Evolutionary conservation across 139 green algal genomes (phyloP).

Genomic region (Coelastrella sp.): DNA sequence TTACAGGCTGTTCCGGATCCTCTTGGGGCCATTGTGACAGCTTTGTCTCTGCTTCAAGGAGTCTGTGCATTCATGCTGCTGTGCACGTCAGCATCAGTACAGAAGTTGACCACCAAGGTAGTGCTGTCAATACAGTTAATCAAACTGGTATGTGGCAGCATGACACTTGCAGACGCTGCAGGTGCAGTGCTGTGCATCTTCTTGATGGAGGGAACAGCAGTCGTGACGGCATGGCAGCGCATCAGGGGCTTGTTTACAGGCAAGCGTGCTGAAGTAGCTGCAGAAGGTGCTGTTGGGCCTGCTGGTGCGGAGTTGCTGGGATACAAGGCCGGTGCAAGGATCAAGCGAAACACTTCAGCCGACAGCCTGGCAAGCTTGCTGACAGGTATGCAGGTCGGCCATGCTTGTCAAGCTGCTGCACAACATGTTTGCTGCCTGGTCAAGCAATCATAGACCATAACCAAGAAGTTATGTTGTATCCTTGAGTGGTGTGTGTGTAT

Average conservation of each 20-base stretch:
- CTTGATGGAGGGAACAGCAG: neutral
- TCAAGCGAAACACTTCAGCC: neutral
- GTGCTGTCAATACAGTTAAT: slow-evolving; percentile 6
- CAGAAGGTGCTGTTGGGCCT: neutral
- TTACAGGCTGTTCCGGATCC: neutral
- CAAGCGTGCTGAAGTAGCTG: neutral
- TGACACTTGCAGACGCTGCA: neutral
- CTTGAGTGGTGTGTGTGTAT: no score
- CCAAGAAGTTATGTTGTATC: no score
- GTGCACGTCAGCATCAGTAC: neutral
- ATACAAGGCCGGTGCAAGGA: slow-evolving; percentile 6
- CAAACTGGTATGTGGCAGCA: neutral
- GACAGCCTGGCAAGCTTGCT: slow-evolving; percentile 35
- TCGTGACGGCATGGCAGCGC: neutral
- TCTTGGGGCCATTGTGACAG: neutral
- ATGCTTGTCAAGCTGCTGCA: no score
- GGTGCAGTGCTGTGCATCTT: slow-evolving; percentile 8
- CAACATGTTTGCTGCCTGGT: neutral
- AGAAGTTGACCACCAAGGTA: neutral
- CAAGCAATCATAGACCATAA: neutral
- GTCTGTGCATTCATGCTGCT: slow-evolving; percentile 7
- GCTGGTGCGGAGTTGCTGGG: neutral
- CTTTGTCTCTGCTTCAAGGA: slow-evolving; percentile 9
- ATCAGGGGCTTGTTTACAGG: neutral
- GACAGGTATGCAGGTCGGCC: neutral